These are phyloP conservation scores for Phlebopus sp. DNA, from an alignment of 1,284 basidiomycete species.

Conservation along the genomic window DNA sequence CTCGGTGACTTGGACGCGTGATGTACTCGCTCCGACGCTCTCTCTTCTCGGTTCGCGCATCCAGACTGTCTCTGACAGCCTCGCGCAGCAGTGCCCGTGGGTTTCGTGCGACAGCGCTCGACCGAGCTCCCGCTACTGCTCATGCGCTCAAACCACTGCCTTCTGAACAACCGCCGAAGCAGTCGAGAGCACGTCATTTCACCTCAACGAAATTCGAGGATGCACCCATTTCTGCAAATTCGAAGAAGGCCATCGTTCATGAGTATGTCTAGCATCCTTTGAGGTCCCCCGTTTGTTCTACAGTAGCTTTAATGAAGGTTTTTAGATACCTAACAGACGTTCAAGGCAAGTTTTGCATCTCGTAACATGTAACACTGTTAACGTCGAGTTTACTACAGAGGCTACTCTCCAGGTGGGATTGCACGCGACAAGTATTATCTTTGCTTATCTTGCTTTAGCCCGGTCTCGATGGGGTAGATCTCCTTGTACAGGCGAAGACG, in stretches of 20 bases:
- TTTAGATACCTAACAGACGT: constrained; percentile 40
- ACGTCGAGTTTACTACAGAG: constrained; percentile 17
- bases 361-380: no score
- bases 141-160: constrained; percentile 7
- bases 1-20: not conserved
- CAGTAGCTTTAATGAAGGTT: constrained; percentile 18
- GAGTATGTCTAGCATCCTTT: constrained; percentile 31
- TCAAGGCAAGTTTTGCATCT: constrained; percentile 31
- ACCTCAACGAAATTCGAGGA: constrained; percentile 26
- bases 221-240: constrained; percentile 29
- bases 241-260: constrained; percentile 39
- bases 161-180: constrained; percentile 3
- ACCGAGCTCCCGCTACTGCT: constrained; percentile 9
- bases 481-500: constrained; percentile 48
- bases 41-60: constrained; percentile 18
- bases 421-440: not conserved
- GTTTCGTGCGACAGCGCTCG: constrained; percentile 14
- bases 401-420: constrained; percentile 36
- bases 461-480: constrained; percentile 36
- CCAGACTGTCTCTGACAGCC: constrained; percentile 13
- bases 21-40: constrained; percentile 21
- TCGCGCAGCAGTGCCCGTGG: constrained; percentile 13
- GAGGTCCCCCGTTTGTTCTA: not conserved
- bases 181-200: constrained; percentile 25
- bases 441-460: constrained; percentile 19